These are phyloP conservation scores for Fraxinus baroniana DNA, from an alignment of 305 asterid species.

Conservation along the genomic window DNA sequence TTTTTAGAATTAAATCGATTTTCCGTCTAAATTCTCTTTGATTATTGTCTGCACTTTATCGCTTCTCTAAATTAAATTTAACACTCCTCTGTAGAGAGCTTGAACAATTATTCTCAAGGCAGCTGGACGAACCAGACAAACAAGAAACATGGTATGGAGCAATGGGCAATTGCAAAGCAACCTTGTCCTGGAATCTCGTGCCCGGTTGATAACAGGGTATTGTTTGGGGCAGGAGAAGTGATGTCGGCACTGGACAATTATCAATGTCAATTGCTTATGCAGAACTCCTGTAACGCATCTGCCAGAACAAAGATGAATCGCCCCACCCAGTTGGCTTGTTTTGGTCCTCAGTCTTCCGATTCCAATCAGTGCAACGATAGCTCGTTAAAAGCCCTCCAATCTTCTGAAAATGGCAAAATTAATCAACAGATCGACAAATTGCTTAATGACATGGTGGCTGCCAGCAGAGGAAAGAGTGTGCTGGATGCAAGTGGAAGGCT, in stretches of 20 bases:
- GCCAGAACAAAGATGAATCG: neutral
- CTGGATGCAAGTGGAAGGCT: neutral
- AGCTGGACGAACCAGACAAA: constrained; percentile 14
- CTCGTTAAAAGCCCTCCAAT: constrained; percentile 7
- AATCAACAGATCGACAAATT: constrained; percentile 32
- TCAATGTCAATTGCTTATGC: constrained; percentile 11
- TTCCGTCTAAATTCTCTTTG: neutral
- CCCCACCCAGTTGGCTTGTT: constrained; percentile 3
- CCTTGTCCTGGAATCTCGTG: neutral
- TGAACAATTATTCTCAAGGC: constrained; percentile 29
- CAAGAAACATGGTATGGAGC: constrained; percentile 23
- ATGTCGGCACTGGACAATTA: constrained; percentile 7
- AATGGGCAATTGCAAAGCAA: neutral
- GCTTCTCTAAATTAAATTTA: neutral
- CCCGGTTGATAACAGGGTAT: constrained; percentile 2
- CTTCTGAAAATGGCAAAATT: constrained; percentile 12
- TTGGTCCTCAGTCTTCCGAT: constrained; percentile 1
- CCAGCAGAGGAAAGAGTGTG: constrained; percentile 23
- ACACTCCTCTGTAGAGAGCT: constrained; percentile 39
- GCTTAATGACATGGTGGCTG: constrained; percentile 29
- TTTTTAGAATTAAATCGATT: neutral
- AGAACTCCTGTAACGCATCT: constrained; percentile 20
- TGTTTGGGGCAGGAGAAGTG: constrained; percentile 5
- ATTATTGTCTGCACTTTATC: neutral
- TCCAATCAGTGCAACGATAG: constrained; percentile 8